These are phyloP conservation scores for Echeveria elegans DNA, from an alignment of 164 flowering plant genomes.

Conservation along the genomic window DNA sequence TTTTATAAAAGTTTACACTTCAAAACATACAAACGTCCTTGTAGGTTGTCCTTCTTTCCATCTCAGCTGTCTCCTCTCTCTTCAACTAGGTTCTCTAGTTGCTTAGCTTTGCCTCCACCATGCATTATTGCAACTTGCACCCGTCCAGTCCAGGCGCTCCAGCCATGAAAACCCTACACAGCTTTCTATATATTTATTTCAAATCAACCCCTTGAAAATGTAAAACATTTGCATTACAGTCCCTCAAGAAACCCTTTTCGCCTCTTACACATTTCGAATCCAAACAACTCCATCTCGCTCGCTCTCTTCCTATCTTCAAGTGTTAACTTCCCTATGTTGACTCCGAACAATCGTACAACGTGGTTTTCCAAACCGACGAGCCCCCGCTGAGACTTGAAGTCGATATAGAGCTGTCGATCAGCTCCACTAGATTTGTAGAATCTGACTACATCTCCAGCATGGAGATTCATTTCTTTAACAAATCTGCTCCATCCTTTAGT, in stretches of 20 bases:
- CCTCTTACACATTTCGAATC: constrained; percentile 22
- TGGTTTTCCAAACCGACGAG: constrained; percentile 28
- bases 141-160: not conserved
- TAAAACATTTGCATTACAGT: constrained; percentile 3
- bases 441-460: constrained; percentile 54
- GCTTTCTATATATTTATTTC: not conserved
- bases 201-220: constrained; percentile 13
- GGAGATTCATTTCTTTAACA: constrained; percentile 22
- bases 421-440: constrained; percentile 33
- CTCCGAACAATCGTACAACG: constrained; percentile 68
- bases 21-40: no score
- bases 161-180: not conserved
- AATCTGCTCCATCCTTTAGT: not conserved
- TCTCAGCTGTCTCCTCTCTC: not conserved
- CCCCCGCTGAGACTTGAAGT: constrained; percentile 27
- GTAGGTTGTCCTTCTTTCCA: not conserved
- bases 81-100: no score
- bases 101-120: not conserved
- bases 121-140: constrained; percentile 4
- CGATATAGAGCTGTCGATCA: constrained; percentile 52
- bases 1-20: no score
- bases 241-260: constrained; percentile 1
- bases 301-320: constrained; percentile 21
- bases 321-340: constrained; percentile 49
- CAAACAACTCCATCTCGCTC: constrained; percentile 38